These are phyloP conservation scores for Flaveria sonorensis DNA, from an alignment of 129 eudicot species.

Conservation along the genomic window DNA sequence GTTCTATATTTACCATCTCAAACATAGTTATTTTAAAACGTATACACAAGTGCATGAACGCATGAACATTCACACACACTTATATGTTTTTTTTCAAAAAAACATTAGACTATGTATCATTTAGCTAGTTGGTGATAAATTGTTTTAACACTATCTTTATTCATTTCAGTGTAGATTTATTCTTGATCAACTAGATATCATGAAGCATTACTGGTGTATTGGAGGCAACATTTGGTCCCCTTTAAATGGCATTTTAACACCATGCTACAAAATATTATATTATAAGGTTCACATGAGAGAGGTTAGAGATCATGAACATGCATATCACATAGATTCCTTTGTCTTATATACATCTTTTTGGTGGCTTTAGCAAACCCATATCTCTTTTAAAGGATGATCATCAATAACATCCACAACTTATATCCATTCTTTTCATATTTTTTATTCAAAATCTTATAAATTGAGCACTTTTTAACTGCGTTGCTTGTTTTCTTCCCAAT, in stretches of 20 bases:
- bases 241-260: background rate
- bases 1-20: background rate
- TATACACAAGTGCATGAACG: no score
- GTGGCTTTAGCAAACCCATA: background rate
- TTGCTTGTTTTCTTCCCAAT: no score
- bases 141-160: background rate
- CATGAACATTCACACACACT: background rate
- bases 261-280: background rate
- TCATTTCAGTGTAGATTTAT: background rate
- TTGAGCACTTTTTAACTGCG: no score
- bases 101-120: background rate
- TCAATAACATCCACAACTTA: background rate
- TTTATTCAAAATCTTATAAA: background rate
- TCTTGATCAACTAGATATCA: background rate
- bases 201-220: background rate
- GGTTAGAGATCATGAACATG: constrained; percentile 5
- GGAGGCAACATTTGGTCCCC: background rate
- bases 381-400: background rate
- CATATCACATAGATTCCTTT: constrained; percentile 13
- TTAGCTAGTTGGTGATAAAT: background rate
- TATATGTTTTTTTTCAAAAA: background rate
- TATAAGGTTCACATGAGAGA: background rate
- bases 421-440: background rate
- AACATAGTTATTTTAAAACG: no score
- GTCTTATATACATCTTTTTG: background rate